Evolutionary conservation across 257 asterid species (phyloP), one percentile per base, ranked within the genome.

Genomic region (Rubia yunnanensis): DNA sequence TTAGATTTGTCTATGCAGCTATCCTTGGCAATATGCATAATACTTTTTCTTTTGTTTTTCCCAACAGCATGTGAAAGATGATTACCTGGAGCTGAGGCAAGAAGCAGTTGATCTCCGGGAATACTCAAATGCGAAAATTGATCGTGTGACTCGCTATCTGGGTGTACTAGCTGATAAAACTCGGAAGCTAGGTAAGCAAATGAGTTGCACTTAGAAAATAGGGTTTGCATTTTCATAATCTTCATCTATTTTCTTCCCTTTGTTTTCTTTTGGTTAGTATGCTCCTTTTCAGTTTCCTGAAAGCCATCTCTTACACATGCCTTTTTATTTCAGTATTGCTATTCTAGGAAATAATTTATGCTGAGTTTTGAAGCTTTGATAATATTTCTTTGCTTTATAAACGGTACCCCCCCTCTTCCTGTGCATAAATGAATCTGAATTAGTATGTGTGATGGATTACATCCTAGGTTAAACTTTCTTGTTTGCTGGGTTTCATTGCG

Each of bases 121-220:
- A 71, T 94, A 94, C 81, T 90, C 97, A 63, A 86, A 85, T 66
- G 97, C 95, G 30, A 94, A 94, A 75, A 88, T 94, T 74, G 97
- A 94, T 70, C 92, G 97, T 9, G 88, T 84, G 77, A 90, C 92
- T 36, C 95, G 96, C 55, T 94, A 94, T 77, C 81, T 94, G 53
- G 96, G 99, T 66, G 96, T 83, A 59, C 99, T 94, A 80, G 96
- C 99, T 75, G 96, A 87, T 56, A 87, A 86, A 79, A 76, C 99
- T 41, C 97, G 86, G 49, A 87, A 84, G 78, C 83, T 92, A 78
- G 98, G 98, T 89, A 85, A 73, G 30, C 50, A 63, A 55, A 28
- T 38, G 62, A 39, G 50, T 35, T 72, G 73, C 73, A 36, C 32
- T 69, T 64, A 53, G 14, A 41, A 62, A 56, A 28, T 34, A 32